Percentiles rank a stretch among this genome's conserved stretches.
These are phyloP conservation scores for Fusarium sublunatum DNA, from an alignment of 2,329 filamentous ascomycete genomes.

Conservation along the genomic window DNA sequence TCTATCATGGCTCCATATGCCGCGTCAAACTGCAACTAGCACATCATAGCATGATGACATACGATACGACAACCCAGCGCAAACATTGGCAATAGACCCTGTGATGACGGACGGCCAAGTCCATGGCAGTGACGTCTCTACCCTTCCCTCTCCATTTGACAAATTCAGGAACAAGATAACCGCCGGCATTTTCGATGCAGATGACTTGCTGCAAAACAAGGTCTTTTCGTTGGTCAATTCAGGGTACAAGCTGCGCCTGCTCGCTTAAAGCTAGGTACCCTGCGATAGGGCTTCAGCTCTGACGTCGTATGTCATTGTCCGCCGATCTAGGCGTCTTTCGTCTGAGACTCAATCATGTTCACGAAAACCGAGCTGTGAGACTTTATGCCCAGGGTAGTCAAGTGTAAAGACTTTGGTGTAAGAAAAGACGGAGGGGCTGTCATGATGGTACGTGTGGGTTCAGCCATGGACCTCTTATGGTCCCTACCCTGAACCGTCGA, in stretches of 20 bases:
- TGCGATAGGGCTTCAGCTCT: not conserved
- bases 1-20: conserved; percentile 30
- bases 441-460: no score
- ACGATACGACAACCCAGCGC: conserved; percentile 10
- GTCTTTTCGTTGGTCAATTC: conserved; percentile 12
- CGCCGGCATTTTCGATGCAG: conserved; percentile 17
- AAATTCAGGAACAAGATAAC: conserved; percentile 1
- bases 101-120: not conserved
- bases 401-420: no score
- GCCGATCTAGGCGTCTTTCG: no score
- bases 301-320: conserved; percentile 3
- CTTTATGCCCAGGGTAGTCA: no score
- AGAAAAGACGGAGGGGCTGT: no score
- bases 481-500: no score
- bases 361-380: no score
- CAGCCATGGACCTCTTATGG: no score
- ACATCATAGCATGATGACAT: conserved; percentile 28
- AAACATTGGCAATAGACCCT: not conserved
- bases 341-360: no score
- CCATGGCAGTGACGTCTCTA: not conserved
- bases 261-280: conserved; percentile 35
- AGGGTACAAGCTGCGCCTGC: conserved; percentile 18
- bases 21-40: conserved; percentile 1
- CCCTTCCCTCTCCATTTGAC: not conserved
- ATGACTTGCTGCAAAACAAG: conserved; percentile 21